Conservation (phyloP, 2,329 filamentous ascomycete species). For the Ceratocystis variospora region DNA sequence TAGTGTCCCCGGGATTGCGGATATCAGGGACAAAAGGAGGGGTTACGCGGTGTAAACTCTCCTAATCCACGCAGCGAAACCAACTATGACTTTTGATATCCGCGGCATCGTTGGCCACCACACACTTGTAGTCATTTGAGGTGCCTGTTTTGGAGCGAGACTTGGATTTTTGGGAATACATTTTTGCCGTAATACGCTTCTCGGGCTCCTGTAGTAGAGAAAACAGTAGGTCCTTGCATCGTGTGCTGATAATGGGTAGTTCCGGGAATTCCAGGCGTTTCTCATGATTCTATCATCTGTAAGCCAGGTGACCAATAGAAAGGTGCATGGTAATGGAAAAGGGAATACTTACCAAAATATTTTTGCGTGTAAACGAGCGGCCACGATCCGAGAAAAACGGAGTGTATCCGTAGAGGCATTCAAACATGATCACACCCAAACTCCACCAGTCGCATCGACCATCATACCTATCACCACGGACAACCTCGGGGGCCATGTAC, state of each 20-base stretch:
- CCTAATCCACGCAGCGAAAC: constrained; percentile 70
- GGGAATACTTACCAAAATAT: constrained; percentile 52
- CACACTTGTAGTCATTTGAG: constrained; percentile 27
- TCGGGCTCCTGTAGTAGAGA: constrained; percentile 62
- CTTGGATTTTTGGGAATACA: constrained; percentile 50
- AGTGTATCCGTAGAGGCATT: constrained; percentile 85
- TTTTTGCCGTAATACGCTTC: constrained; percentile 57
- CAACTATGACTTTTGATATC: constrained; percentile 84
- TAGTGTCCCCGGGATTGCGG: constrained; percentile 54
- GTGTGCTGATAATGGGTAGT: constrained; percentile 48
- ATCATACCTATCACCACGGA: constrained; percentile 70
- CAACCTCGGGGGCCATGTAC: constrained; percentile 95
- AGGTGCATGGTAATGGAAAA: background rate
- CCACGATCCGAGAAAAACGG: constrained; percentile 72
- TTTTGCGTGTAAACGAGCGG: constrained; percentile 69
- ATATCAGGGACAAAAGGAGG: constrained; percentile 75
- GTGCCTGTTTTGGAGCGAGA: constrained; percentile 19
- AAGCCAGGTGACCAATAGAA: background rate
- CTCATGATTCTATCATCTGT: constrained; percentile 47
- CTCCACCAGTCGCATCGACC: constrained; percentile 96
- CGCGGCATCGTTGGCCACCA: constrained; percentile 70
- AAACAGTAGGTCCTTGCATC: constrained; percentile 65
- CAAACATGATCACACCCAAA: constrained; percentile 83
- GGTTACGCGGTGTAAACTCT: constrained; percentile 50
- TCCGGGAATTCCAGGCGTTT: constrained; percentile 57